Base-by-base conservation (phyloP, 768 basidiomycete species). In the Lactarius deliciosus region DNA sequence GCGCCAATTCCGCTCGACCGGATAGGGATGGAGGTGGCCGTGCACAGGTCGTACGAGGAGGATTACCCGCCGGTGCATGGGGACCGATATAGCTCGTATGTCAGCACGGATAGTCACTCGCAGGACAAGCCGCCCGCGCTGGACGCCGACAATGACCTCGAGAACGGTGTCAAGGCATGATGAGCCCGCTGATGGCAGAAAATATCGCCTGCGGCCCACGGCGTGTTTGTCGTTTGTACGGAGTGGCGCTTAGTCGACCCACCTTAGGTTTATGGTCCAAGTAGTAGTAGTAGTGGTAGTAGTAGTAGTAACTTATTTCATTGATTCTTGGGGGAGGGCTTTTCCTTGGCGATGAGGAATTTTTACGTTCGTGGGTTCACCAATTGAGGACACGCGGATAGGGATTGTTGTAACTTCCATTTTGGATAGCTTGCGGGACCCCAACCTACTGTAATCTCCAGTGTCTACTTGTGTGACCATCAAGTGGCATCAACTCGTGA, bases 11-110 rank as follows among this genome's bases (percentile, higher is more conserved):
- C 53, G 2, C 30, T 68, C 47, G 36, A 15, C 56, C 50, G 50
- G 7, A n/a, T 68, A 18, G 34, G 40, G 7, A n/a, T 68, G 40
- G 34, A 60, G 15, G 63, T 68, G 40, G 22, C 54, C 25, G 53
- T 53, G 16, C 40, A 61, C 55, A 68, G 32, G 22, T 25, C 41
- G 8, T 50, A 47, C 34, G 64, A 61, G 20, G 47, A 6, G 1
- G 47, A 9, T 1, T 45, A 18, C 18, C 18, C 18, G 5, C 9
- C 32, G 41, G 20, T 41, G 15, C 60, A 18, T n/a, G 25, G 34
- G 6, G 53, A 20, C 13, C 32, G 15, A 28, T 25, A 53, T 36
- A 8, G 3, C 30, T 2, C 54, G 36, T 25, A 53, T n/a, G n/a
- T n/a, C 18, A 40, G 36, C 15, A 13, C 38, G 30, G 47, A 54